Base-by-base conservation (phyloP, 371 early-diverging fungal genomes). In the Syncephalis plumigaleata region DNA sequence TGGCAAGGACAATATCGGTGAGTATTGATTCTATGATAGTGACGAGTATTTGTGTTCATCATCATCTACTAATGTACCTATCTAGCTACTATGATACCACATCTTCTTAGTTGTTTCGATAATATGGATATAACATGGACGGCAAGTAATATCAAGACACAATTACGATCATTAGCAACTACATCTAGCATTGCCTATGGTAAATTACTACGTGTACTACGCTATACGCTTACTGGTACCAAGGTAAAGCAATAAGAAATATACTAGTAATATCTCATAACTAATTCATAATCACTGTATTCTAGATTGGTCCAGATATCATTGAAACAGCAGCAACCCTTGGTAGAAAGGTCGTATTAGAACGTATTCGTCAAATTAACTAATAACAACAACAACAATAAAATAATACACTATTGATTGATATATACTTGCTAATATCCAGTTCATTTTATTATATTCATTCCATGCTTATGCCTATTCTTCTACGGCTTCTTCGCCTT, bases 271-370 rank as follows among this genome's bases (percentile, higher is more conserved):
- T 8, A 17, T 40, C 8, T 8, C 15, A 25, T 23, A 17, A 25
- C 21, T 17, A 11, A 18, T n/a, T 27, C 15, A 16, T 11, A 8
- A n/a, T n/a, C 11, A 13, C 15, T n/a, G 20, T 20, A 17, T 31
- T n/a, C n/a, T 51, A 61, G 60, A 68, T 75, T 20, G 80, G 80
- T 11, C 73, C 76, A 15, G 74, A 72, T 27, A 68, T 80, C 16
- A 66, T 67, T 3, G 71, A 68, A 26, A 75, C 75, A 0, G 66
- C 74, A 48, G 51, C 61, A 40, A 60, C 65, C 0, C 60, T 79
- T 17, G 77, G 77, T 3, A 57, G 64, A 40, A 36, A 56, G 9
- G 54, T 58, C 36, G 67, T 67, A 31, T 23, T 68, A 7, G 54
- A 56, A 25, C 45, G 65, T 20, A 57, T 60, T 46, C 36, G 55